Base-by-base conservation (phyloP, 768 basidiomycete genomes). In the Leucosporidium scottii region DNA sequence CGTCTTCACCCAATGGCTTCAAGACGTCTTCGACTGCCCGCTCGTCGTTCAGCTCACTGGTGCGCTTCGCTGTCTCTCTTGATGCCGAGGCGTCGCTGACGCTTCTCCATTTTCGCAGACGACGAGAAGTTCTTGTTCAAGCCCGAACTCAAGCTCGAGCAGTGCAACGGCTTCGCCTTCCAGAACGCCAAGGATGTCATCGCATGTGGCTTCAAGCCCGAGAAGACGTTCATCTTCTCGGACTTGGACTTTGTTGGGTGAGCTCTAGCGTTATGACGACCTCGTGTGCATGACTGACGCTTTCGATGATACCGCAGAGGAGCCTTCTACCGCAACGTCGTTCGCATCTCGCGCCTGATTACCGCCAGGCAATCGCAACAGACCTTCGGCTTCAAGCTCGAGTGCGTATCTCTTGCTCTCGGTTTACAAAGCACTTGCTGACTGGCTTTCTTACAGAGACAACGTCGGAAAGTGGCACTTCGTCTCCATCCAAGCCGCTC, bases 91-190 rank as follows among this genome's bases (percentile, higher is more conserved):
- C 13, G 12, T 44, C 39, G 50, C 61, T n/a, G 47, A 20, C 20
- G 15, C 61, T 57, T 27, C 28, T 25, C 17, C 25, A 12, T 17
- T 23, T n/a, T 39, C 21, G 8, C 73, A 91, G 96, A 99, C 75
- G 96, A 99, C 78, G 96, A 99, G 78, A 99, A 99, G 78, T 99
- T 98, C 82, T 79, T 99, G 57, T 96, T 99, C 84, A 94, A 98
- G 78, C 90, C 92, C 64, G 89, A 89, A 72, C 84, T 96, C 67
- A 93, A 91, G 77, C 83, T 90, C 47, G 91, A 97, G 72, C 87
- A 97, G 77, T 89, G 89, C 27, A 85, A 86, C 76, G 81, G 81
- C 28, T 98, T 93, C 77, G 85, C 91, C 12, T 83, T 84, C 65
- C 84, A 85, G 76, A 99, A 98, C 76, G 88, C 93, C n/a, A 85